These are phyloP conservation scores for Danielia reshetovae DNA, from an alignment of 805 yeast species.

Conservation along the genomic window DNA sequence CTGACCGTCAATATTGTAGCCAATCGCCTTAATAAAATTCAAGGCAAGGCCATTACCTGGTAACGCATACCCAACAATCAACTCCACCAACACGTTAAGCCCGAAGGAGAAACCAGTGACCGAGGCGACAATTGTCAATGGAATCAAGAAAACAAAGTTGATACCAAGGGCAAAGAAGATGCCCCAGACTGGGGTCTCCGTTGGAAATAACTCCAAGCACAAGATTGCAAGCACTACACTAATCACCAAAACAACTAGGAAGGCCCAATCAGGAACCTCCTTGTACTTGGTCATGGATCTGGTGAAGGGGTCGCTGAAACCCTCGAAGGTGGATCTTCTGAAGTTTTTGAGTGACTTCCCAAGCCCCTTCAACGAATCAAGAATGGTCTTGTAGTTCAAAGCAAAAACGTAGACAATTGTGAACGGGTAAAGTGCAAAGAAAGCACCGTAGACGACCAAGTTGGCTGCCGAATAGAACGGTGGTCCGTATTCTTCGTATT, in stretches of 20 bases:
- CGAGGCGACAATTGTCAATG: slow-evolving; percentile 25
- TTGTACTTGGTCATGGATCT: slow-evolving; percentile 30
- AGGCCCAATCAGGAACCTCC: slow-evolving; percentile 35
- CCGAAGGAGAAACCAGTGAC: slow-evolving; percentile 31
- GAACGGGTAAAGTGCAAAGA: slow-evolving; percentile 24
- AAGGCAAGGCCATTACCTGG: slow-evolving; percentile 36
- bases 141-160: slow-evolving; percentile 31
- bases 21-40: slow-evolving; percentile 54
- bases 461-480: slow-evolving; percentile 23
- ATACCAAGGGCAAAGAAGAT: slow-evolving; percentile 31
- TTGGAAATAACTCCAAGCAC: slow-evolving; percentile 27
- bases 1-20: slow-evolving; percentile 54
- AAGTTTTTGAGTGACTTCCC: slow-evolving; percentile 13
- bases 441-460: slow-evolving; percentile 20
- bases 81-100: slow-evolving; percentile 34
- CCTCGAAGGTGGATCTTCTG: slow-evolving; percentile 25
- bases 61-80: slow-evolving; percentile 34
- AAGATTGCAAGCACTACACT: slow-evolving; percentile 30
- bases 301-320: slow-evolving; percentile 30
- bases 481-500: slow-evolving; percentile 18
- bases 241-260: slow-evolving; percentile 22
- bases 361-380: slow-evolving; percentile 12
- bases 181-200: slow-evolving; percentile 35
- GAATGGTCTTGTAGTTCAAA: slow-evolving; percentile 13
- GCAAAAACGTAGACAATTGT: slow-evolving; percentile 18